A percentile compares a stretch with the other conserved stretches of the same genome.
phyloP scores from a whole-genome alignment of 495 filamentous ascomycete species.

The Bacidia rubella region DNA sequence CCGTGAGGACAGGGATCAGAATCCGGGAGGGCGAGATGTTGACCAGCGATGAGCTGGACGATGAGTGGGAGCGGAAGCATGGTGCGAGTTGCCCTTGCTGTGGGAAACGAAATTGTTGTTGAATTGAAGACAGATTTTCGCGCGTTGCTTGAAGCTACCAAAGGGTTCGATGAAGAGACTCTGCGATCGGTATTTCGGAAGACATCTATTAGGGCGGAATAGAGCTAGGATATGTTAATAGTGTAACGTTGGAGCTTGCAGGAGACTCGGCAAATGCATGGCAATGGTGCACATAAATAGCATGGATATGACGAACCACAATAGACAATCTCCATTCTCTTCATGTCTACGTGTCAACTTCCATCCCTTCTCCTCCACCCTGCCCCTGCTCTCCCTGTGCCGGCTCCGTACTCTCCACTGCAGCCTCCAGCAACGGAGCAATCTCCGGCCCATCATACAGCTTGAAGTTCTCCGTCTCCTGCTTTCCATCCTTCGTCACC shows the following conservation, averaged over 20 bases:
- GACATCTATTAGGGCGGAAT: not conserved
- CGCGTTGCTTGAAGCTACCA: not conserved
- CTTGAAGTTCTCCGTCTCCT: constrained; percentile 67
- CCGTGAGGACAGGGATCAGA: not conserved
- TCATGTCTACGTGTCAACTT: constrained; percentile 23
- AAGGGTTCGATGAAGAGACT: not conserved
- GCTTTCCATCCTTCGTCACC: constrained; percentile 27
- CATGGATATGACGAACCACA: not conserved
- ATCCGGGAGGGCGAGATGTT: not conserved
- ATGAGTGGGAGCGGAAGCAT: constrained; percentile 4
- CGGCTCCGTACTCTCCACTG: constrained; percentile 49
- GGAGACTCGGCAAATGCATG: not conserved
- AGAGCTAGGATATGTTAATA: not conserved
- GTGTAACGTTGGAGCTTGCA: not conserved
- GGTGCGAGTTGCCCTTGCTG: not conserved
- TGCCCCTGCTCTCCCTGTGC: constrained; percentile 35
- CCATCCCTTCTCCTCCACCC: constrained; percentile 30
- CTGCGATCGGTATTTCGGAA: not conserved
- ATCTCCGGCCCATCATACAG: constrained; percentile 84
- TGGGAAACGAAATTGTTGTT: not conserved
- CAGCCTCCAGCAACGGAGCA: constrained; percentile 45
- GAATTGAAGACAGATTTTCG: not conserved
- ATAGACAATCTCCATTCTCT: not conserved
- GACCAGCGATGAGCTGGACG: constrained; percentile 4
- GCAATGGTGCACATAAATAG: not conserved